Evolutionary conservation across 441 rosid species (phyloP).

Genomic region (Hura crepitans): DNA sequence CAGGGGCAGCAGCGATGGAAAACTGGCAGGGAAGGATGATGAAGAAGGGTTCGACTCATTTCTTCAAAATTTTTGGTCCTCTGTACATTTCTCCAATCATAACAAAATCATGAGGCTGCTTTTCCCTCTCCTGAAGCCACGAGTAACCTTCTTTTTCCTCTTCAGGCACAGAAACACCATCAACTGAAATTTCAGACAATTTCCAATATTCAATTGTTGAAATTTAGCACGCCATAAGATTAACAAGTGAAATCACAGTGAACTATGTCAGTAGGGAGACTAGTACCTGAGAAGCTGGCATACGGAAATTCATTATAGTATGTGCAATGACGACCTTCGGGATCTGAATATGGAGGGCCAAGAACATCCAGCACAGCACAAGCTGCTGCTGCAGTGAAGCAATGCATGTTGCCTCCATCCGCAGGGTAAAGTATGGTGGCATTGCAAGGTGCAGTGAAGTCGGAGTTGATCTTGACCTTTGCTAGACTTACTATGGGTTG

Average conservation of each 20-base stretch:
- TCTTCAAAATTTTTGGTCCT: conserved; percentile 49
- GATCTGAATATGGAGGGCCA: conserved; percentile 77
- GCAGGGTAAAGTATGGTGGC: conserved; percentile 78
- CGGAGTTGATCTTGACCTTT: conserved; percentile 60
- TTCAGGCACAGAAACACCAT: conserved; percentile 37
- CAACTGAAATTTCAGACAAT: conserved; percentile 33
- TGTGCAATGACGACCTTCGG: conserved; percentile 79
- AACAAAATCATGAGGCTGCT: conserved; percentile 49
- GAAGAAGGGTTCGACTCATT: conserved; percentile 13
- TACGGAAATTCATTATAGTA: conserved; percentile 61
- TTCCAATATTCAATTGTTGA: too few relatives aligned
- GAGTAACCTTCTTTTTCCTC: conserved; percentile 53
- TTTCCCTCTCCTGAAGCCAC: conserved; percentile 69
- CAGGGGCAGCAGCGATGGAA: conserved; percentile 8
- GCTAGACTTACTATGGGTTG: conserved; percentile 54
- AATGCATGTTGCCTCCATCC: conserved; percentile 93
- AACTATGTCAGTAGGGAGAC: background rate
- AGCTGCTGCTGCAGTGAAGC: conserved; percentile 77
- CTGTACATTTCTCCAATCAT: conserved; percentile 47
- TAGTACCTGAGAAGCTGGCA: conserved; percentile 45
- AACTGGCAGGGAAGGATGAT: background rate
- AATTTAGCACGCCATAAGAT: background rate
- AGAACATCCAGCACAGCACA: conserved; percentile 90
- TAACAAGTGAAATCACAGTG: background rate
- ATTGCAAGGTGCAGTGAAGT: conserved; percentile 70